phyloP scores from a whole-genome alignment of 495 filamentous ascomycete genomes.

The Aspergillus bertholletiae region DNA sequence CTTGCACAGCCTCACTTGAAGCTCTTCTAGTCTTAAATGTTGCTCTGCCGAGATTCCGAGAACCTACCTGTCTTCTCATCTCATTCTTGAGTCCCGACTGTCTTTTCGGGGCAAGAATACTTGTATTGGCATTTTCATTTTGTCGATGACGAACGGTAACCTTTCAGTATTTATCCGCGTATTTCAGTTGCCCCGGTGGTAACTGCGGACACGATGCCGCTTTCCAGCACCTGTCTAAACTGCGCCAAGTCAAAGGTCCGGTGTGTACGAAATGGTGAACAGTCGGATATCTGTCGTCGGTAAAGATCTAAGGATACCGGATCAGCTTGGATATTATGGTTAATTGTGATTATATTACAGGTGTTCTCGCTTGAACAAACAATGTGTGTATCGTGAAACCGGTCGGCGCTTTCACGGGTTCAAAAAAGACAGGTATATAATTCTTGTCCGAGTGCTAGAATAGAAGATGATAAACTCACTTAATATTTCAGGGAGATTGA shows the following conservation, averaged over 20 bases:
- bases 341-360: conserved; percentile 7
- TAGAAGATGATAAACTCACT: background rate
- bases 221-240: conserved; percentile 21
- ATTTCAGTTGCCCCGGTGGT: background rate
- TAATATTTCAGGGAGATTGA: conserved; percentile 13
- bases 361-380: conserved; percentile 19
- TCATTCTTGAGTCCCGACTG: no score
- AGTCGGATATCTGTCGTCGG: conserved; percentile 15
- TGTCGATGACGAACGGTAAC: no score
- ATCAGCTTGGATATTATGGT: background rate
- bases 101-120: no score
- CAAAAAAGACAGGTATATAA: conserved; percentile 23
- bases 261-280: conserved; percentile 16
- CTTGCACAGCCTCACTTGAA: no score
- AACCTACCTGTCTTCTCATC: no score
- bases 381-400: conserved; percentile 20
- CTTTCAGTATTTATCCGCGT: no score
- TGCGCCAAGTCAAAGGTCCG: conserved; percentile 26
- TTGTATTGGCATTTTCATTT: no score
- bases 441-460: background rate
- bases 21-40: no score
- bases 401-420: conserved; percentile 23
- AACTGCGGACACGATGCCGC: background rate
- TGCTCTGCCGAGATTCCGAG: no score
- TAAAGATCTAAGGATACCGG: background rate